Base-by-base conservation (phyloP, 768 basidiomycete species). In the Mycena belliarum region DNA sequence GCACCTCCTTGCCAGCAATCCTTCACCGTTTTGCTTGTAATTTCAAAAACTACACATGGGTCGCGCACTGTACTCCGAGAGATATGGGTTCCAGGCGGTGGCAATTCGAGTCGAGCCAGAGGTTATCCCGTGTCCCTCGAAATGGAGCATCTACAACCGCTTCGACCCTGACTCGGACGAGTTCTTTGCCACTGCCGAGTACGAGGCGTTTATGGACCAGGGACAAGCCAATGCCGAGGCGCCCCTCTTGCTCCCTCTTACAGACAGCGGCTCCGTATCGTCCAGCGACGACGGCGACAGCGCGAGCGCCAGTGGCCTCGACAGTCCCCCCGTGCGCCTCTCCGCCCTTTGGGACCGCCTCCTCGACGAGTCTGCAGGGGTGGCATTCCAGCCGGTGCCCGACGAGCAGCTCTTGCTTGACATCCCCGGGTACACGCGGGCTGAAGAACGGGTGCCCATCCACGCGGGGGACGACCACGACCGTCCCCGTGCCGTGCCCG, bases 101-200 rank as follows among this genome's bases (percentile, higher is more conserved):
- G 71, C 72, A 44, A 74, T 82, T 46, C 76, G 75, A 61, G 74
- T 75, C 49, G 79, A 83, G 55, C 76, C 77, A 52, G 79, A 82
- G 60, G 25, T 28, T 24, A 15, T 54, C 16, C 68, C 68, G 32
- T 52, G 59, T 54, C 66, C 68, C 76, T 76, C 83, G 69, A 83
- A 73, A 69, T 91, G 88, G 87, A 82, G 84, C 54, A 71, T 76
- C 60, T 78, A 76, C 71, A 87, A 88, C 67, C 76, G 82, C 11
- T 91, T 91, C 69, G 88, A 91, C 70, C 89, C 89, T 6, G 89
- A 91, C 70, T 85, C 87, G n/a, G 87, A 89, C 65, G 88, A 88
- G 62, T 89, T 89, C 67, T 87, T 87, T 67, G 74, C 73, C 57
- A 73, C 72, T 51, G 85, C 85, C 32, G 79, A 86, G 58, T 85